Evolutionary conservation across 805 yeast genomes (phyloP).

Genomic region (Kodamaea laetipori): DNA sequence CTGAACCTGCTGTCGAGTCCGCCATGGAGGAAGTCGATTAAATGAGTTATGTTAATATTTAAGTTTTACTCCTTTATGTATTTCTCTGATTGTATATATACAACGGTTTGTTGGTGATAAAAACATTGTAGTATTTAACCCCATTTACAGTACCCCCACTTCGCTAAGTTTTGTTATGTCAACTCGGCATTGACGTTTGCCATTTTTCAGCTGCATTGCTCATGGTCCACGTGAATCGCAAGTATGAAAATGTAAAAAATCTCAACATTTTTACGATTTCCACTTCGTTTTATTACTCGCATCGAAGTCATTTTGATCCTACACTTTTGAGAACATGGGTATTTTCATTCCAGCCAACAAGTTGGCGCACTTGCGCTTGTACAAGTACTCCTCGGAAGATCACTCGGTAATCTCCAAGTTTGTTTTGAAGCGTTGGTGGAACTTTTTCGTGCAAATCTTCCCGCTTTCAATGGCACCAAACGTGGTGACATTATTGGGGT

Average conservation of each 20-base stretch:
- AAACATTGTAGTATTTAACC: too few relatives aligned
- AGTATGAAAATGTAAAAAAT: background rate
- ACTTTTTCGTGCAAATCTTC: slow-evolving; percentile 66
- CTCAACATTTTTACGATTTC: slow-evolving; percentile 4
- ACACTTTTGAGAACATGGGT: slow-evolving; percentile 49
- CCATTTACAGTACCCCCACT: too few relatives aligned
- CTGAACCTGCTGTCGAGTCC: slow-evolving; percentile 56
- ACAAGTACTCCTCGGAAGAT: slow-evolving; percentile 77
- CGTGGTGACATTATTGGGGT: slow-evolving; percentile 79
- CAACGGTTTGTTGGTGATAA: slow-evolving; percentile 2
- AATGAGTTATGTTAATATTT: slow-evolving; percentile 16
- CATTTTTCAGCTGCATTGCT: background rate
- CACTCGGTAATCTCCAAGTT: slow-evolving; percentile 75
- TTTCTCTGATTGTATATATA: slow-evolving; percentile 9
- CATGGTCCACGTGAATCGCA: slow-evolving; percentile 5
- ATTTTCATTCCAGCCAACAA: slow-evolving; percentile 58
- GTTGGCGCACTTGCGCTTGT: slow-evolving; percentile 54
- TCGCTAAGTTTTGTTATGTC: too few relatives aligned
- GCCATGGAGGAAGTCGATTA: slow-evolving; percentile 99
- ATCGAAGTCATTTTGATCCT: background rate
- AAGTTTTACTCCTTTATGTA: slow-evolving; percentile 9
- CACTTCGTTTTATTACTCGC: slow-evolving; percentile 1
- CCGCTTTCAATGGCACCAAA: slow-evolving; percentile 94
- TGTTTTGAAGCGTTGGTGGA: slow-evolving; percentile 83
- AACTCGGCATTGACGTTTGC: too few relatives aligned